Evolutionary conservation across 2,329 filamentous ascomycete species (phyloP).

Genomic region (Fusarium sacchari): DNA sequence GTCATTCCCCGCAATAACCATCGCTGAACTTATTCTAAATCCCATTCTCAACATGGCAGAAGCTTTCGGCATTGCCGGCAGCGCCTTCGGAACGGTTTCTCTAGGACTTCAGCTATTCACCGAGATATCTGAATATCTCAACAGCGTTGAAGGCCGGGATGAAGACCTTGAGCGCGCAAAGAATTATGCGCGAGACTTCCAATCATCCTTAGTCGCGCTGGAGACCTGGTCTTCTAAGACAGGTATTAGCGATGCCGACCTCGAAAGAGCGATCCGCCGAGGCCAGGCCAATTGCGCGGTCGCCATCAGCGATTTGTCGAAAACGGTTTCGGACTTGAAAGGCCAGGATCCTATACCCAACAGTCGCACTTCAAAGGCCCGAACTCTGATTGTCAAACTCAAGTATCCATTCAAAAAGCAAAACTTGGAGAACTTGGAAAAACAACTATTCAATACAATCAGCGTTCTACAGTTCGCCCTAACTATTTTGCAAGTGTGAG

Average conservation of each 20-base stretch:
- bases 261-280: not conserved
- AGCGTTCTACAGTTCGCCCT: rapidly evolving
- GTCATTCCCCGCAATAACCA: rapidly evolving
- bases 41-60: not conserved
- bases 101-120: not conserved
- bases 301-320: not conserved
- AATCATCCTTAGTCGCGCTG: not conserved
- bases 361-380: not conserved
- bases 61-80: not conserved
- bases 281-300: not conserved
- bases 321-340: rapidly evolving
- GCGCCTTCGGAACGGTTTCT: not conserved
- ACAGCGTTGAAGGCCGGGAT: not conserved
- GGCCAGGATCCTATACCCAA: not conserved
- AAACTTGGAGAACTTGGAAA: not conserved
- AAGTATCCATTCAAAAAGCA: not conserved
- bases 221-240: rapidly evolving
- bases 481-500: not conserved
- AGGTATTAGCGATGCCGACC: rapidly evolving
- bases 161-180: not conserved
- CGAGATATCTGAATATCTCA: not conserved
- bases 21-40: rapidly evolving
- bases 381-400: rapidly evolving
- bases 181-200: not conserved
- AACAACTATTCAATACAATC: rapidly evolving